phyloP scores from a whole-genome alignment of 495 filamentous ascomycete species.

The Annulohypoxylon nitens region DNA sequence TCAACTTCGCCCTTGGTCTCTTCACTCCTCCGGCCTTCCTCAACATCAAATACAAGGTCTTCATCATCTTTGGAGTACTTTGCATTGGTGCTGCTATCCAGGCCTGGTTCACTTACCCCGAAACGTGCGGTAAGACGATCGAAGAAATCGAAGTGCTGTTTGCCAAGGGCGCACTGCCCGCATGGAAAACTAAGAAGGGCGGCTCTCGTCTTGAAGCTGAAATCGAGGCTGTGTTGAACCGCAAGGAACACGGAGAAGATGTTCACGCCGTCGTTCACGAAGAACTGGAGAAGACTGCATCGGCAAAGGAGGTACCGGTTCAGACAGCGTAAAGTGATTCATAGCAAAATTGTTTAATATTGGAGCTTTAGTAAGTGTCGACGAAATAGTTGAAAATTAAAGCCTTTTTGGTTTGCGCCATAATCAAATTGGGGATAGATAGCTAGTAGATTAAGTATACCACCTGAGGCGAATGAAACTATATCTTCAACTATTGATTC shows the following conservation, averaged over 20 bases:
- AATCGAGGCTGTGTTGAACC: conserved; percentile 57
- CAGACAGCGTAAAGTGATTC: conserved; percentile 28
- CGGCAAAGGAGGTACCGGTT: conserved; percentile 28
- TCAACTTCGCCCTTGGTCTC: conserved; percentile 79
- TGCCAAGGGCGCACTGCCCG: conserved; percentile 61
- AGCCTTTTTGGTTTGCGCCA: background rate
- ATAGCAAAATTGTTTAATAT: background rate
- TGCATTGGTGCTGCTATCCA: conserved; percentile 73
- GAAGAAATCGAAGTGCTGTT: conserved; percentile 80
- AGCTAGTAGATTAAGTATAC: conserved; percentile 1
- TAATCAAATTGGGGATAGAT: background rate
- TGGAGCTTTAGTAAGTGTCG: background rate
- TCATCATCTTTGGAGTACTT: conserved; percentile 81
- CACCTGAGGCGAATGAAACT: background rate
- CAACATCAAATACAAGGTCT: conserved; percentile 79
- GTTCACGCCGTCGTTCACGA: conserved; percentile 41
- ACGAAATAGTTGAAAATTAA: background rate
- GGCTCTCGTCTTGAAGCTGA: conserved; percentile 58
- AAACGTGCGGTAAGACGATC: conserved; percentile 76
- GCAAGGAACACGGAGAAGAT: conserved; percentile 44
- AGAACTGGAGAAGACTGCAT: conserved; percentile 33
- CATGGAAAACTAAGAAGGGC: conserved; percentile 73
- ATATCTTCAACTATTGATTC: background rate
- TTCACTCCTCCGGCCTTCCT: conserved; percentile 78
- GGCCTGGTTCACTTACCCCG: conserved; percentile 76